These are phyloP conservation scores for Isatis tinctoria DNA, from an alignment of 345 rosid species.

Conservation along the genomic window DNA sequence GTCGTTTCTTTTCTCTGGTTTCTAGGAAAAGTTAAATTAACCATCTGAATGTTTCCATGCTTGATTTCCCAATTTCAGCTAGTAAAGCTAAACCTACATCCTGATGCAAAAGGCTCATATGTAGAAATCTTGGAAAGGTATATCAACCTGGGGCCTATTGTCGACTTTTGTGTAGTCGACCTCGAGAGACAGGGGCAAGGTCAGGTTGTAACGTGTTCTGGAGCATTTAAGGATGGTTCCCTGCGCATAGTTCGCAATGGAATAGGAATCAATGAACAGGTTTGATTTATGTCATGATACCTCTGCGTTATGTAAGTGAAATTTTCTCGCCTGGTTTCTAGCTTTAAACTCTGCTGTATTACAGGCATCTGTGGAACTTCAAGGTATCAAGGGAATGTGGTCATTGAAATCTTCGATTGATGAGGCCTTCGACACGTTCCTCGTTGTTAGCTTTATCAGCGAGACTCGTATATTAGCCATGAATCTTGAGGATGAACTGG, in stretches of 20 bases:
- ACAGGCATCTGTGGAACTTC: constrained; percentile 98
- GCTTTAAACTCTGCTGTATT: constrained; percentile 11
- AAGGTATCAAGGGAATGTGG: constrained; percentile 99
- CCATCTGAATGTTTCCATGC: constrained; percentile 7
- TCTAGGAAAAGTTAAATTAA: background rate
- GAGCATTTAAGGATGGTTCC: constrained; percentile 98
- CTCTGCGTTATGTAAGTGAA: background rate
- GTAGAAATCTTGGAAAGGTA: constrained; percentile 93
- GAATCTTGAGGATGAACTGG: constrained; percentile 96
- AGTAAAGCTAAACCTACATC: constrained; percentile 83
- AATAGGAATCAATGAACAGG: constrained; percentile 99
- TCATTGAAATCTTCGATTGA: constrained; percentile 89
- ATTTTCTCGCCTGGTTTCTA: constrained; percentile 2
- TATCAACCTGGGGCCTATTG: constrained; percentile 96
- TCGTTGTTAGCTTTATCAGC: constrained; percentile 93
- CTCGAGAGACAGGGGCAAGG: constrained; percentile 99
- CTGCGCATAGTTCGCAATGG: constrained; percentile 97
- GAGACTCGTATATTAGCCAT: constrained; percentile 96
- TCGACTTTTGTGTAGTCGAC: constrained; percentile 95
- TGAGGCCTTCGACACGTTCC: constrained; percentile 91
- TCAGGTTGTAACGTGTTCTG: constrained; percentile 98
- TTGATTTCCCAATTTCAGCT: constrained; percentile 53
- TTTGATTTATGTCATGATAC: constrained; percentile 17
- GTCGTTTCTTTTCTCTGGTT: background rate
- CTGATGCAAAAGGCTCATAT: constrained; percentile 93